Base-by-base conservation (phyloP, 2,329 filamentous ascomycete genomes). In the Aspergillus viridinutans region DNA sequence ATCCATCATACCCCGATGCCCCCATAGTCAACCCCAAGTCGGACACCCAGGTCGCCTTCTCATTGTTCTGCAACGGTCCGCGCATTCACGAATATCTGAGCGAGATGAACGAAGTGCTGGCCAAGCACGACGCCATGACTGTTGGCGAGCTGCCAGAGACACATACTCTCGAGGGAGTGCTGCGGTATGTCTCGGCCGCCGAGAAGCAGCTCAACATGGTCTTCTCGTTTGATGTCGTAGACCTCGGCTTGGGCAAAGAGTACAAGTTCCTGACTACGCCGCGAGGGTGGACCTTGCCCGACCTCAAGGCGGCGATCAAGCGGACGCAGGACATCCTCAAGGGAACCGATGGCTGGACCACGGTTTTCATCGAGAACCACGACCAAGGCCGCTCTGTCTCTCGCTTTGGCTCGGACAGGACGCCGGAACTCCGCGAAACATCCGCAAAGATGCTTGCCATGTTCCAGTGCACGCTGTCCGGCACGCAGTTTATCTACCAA, bases 141-240 rank as follows among this genome's bases (percentile, higher is more conserved):
- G 83, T 85, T 0, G 83, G 83, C 21, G 84, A 86, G 65, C 84
- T 85, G 78, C 82, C 83, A 70, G 70, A 5, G 74, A 78, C 52
- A 69, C 74, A 14, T n/a, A 84, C 89, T 56, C 81, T 82, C 10
- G 72, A 79, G 10, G 79, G 83, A 51, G 76, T 84, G 1, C 61
- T 85, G 17, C 73, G 75, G 12, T 78, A 78, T 8, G 85, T 89
- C 2, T 76, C 51, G 76, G 81, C 28, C 75, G 78, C 29, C 83
- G 80, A 80, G 45, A 84, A 85, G 60, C 75, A 89, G 66, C 72
- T 89, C 42, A 85, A 81, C 68, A 89, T 90, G 85, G 85, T 89
- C 26, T 89, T 90, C 71, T 83, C 88, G 61, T 90, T 90, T 67
- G 86, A 89, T 59, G 78, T 85, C 3, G 83, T 88, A 5, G 81